Base-by-base conservation (phyloP, 208 protist species). In the Leishmania turanica region DNA sequence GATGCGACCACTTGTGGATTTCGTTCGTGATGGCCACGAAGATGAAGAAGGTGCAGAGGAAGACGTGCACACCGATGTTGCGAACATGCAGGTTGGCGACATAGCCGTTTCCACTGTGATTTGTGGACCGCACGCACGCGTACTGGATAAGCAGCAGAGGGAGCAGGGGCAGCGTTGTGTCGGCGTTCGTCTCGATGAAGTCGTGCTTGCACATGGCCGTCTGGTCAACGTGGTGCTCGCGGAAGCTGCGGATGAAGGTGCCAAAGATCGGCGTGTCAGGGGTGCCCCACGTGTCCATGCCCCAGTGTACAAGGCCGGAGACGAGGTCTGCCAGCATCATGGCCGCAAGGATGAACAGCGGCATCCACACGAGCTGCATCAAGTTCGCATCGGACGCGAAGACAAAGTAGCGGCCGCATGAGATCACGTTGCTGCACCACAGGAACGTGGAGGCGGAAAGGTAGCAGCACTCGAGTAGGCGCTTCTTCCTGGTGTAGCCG, bases 1-100 rank as follows among this genome's bases (percentile, higher is more conserved):
- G 89, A 83, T 99, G 97, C 21, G 95, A 92, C 97, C 95, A 98
- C 89, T 98, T 98, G 86, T 99, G 97, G 65, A 98, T 97, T 74
- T 99, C 95, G 81, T 99, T 99, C 11, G 97, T 98, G 47, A 98
- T 84, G 24, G 89, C 92, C 34, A 97, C 86, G 76, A 97, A 96
- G 17, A 98, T 49, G 70, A 94, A 90, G 73, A 96, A 83, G 51
- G 89, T 91, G 68, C 93, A 85, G 68, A 91, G 42, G 87, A 96
- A 94, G 34, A 93, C 90, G 78, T 96, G 93, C 1, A 83, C 1
- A 49, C 93, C 91, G 62, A 93, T 88, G 78, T 93, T 97, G 40
- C 72, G 75, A 54, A 76, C 81, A 82, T 92, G 73, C 53, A 96
- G 68, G 84, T 95, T 96, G 80, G 86, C 87, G 75, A 40, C 70